Evolutionary conservation across 768 basidiomycete genomes (phyloP).

Genomic region (Amanita jacksonii): DNA sequence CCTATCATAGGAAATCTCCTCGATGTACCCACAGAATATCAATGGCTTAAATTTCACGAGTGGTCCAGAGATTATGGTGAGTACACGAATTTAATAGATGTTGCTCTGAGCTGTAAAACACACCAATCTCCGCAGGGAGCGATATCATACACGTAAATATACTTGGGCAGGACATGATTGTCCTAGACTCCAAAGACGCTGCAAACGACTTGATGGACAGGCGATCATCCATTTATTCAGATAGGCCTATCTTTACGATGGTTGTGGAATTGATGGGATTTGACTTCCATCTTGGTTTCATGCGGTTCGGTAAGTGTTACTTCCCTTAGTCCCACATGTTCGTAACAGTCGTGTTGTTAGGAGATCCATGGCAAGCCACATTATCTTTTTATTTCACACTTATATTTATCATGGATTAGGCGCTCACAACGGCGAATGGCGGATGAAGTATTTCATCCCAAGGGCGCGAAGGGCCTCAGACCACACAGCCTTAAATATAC

Average conservation of each 20-base stretch:
- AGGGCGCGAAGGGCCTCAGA: slow-evolving; percentile 13
- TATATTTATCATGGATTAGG: slow-evolving; percentile 14
- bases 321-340: background rate
- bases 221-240: slow-evolving; percentile 14
- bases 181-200: slow-evolving; percentile 12
- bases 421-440: slow-evolving; percentile 20
- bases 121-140: too few relatives aligned
- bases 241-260: background rate
- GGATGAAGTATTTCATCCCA: slow-evolving; percentile 14
- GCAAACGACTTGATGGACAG: slow-evolving; percentile 15
- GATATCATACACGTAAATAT: background rate
- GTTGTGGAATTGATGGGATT: slow-evolving; percentile 3
- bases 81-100: too few relatives aligned
- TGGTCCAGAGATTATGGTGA: too few relatives aligned
- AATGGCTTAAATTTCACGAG: too few relatives aligned
- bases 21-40: background rate
- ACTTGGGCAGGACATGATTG: background rate
- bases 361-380: background rate
- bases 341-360: too few relatives aligned
- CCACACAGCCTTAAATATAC: slow-evolving; percentile 21
- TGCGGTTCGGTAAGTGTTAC: slow-evolving; percentile 22
- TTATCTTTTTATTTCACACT: background rate
- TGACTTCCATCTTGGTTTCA: slow-evolving; percentile 15
- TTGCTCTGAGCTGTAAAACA: too few relatives aligned
- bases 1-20: background rate